Conservation (phyloP, 768 basidiomycete genomes). For the Cyclocybe cylindracea region DNA sequence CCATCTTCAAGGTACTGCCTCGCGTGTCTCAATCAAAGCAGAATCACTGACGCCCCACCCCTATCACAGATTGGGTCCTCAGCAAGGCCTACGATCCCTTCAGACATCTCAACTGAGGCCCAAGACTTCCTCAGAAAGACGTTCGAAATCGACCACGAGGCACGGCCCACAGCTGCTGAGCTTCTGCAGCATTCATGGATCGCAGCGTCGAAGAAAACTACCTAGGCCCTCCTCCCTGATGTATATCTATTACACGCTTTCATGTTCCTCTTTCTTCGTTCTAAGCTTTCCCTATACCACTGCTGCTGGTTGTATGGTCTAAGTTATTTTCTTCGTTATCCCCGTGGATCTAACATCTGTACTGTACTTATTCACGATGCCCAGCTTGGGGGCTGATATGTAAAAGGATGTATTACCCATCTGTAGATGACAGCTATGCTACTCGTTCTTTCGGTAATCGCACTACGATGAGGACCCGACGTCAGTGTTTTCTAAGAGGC, state of each 20-base stretch:
- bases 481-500: constrained; percentile 20
- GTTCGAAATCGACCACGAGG: constrained; percentile 82
- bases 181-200: constrained; percentile 80
- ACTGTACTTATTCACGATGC: constrained; percentile 1
- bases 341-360: constrained; percentile 8
- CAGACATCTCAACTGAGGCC: constrained; percentile 88
- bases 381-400: not conserved
- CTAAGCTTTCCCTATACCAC: no score
- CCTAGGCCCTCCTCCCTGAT: not conserved
- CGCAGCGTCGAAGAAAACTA: constrained; percentile 8
- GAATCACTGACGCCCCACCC: not conserved
- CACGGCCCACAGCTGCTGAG: constrained; percentile 76
- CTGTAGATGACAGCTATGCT: not conserved
- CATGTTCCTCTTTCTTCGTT: constrained; percentile 4
- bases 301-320: not conserved
- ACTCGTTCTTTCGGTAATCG: not conserved
- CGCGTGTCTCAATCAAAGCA: not conserved
- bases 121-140: constrained; percentile 85
- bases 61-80: constrained; percentile 81
- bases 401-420: not conserved
- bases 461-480: not conserved
- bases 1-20: constrained; percentile 84
- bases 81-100: constrained; percentile 83
- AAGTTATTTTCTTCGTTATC: constrained; percentile 19
- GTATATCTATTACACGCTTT: not conserved